Evolutionary conservation across 441 rosid genomes (phyloP).

Genomic region (Populus hybrid): DNA sequence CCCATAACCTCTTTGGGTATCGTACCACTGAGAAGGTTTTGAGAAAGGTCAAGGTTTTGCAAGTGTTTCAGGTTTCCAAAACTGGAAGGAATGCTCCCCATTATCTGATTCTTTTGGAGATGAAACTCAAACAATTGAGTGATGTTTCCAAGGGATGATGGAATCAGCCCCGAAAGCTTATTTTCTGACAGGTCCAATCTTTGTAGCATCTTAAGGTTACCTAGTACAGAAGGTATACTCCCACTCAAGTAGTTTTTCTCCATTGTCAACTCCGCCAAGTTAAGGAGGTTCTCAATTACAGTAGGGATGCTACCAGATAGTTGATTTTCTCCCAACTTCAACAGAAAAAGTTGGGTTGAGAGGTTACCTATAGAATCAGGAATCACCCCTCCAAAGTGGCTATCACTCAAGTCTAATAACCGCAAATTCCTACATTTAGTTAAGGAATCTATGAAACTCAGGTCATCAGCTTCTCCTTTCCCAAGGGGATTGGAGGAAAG

Average conservation of each 20-base stretch:
- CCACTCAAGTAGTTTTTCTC: not conserved
- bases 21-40: not conserved
- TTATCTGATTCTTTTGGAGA: not conserved
- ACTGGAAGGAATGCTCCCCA: constrained; percentile 7
- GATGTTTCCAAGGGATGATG: constrained; percentile 11
- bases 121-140: not conserved
- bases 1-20: not conserved
- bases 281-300: not conserved
- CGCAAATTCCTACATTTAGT: constrained; percentile 2
- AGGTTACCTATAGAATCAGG: constrained; percentile 7
- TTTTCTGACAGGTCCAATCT: not conserved
- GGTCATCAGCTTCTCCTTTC: not conserved
- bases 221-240: constrained; percentile 11
- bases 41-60: not conserved
- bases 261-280: not conserved
- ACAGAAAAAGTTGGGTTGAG: not conserved
- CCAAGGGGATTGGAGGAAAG: not conserved
- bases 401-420: not conserved
- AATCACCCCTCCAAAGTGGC: not conserved
- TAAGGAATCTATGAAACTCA: constrained; percentile 8
- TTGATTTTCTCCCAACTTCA: not conserved
- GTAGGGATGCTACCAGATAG: constrained; percentile 8
- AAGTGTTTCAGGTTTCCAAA: not conserved
- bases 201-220: constrained; percentile 3
- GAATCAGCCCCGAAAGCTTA: constrained; percentile 2